Conservation (phyloP, 768 basidiomycete genomes). For the Agaricus subrufescens region DNA sequence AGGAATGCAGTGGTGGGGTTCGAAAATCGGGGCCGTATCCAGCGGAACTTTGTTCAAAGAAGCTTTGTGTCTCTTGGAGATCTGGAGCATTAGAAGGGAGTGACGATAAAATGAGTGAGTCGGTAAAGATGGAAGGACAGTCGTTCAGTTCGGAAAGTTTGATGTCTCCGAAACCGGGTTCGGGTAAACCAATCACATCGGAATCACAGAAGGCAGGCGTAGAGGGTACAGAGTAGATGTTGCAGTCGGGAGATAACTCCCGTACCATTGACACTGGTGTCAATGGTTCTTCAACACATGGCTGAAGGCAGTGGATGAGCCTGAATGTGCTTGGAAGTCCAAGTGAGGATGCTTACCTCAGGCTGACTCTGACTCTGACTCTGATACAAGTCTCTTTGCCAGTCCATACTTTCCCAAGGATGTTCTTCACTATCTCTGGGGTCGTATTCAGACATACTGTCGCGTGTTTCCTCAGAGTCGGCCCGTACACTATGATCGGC, state of each 20-base stretch:
- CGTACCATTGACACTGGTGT: neutral
- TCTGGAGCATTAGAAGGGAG: neutral
- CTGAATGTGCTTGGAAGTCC: no score
- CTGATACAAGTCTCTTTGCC: neutral
- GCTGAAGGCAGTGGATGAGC: neutral
- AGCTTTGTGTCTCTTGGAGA: neutral
- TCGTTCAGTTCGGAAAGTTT: slow-evolving; percentile 2
- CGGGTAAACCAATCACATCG: neutral
- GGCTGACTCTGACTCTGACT: neutral
- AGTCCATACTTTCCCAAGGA: neutral
- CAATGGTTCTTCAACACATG: neutral
- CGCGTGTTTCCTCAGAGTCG: neutral
- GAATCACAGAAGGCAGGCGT: neutral
- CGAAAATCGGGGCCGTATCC: neutral
- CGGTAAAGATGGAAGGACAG: neutral
- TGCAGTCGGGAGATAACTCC: neutral
- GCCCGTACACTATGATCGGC: neutral
- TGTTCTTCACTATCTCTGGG: neutral
- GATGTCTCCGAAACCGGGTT: neutral
- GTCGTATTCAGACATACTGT: neutral
- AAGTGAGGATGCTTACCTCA: neutral
- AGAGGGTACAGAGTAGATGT: neutral
- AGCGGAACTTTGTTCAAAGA: neutral
- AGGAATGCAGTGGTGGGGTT: neutral
- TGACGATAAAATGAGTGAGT: neutral